Evolutionary conservation across 371 early-diverging fungal genomes (phyloP).

Genomic region (Basidiobolus heterosporus): DNA sequence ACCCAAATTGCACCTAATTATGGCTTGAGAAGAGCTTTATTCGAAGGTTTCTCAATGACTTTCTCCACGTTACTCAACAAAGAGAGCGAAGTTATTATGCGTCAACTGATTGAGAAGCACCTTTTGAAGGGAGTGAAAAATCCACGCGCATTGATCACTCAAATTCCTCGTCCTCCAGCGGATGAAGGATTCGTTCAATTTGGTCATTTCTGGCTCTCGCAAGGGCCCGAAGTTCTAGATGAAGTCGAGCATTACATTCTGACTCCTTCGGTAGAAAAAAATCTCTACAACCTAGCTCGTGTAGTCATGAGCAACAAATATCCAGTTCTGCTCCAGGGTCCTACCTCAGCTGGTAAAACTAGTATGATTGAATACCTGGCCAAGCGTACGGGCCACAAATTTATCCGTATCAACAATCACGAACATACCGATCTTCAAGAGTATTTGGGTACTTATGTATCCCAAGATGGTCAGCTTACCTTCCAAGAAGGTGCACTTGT

Average conservation of each 20-base stretch:
- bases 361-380: constrained; percentile 96
- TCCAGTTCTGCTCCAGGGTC: constrained; percentile 99
- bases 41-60: constrained; percentile 89
- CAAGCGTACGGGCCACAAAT: constrained; percentile 75
- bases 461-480: constrained; percentile 68
- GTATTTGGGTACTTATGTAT: constrained; percentile 90
- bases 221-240: constrained; percentile 34
- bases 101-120: constrained; percentile 36
- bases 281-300: constrained; percentile 76
- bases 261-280: constrained; percentile 71
- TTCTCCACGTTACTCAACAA: constrained; percentile 79
- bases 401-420: constrained; percentile 99
- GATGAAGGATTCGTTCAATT: constrained; percentile 49
- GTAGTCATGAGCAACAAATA: constrained; percentile 81
- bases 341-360: constrained; percentile 99
- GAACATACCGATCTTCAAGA: constrained; percentile 99
- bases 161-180: constrained; percentile 43
- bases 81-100: constrained; percentile 44
- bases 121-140: constrained; percentile 48
- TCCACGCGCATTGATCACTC: constrained; percentile 34
- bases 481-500: constrained; percentile 97
- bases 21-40: constrained; percentile 63
- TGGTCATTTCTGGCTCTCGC: constrained; percentile 73
- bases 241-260: constrained; percentile 60
- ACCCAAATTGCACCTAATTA: constrained; percentile 51